Percentiles rank a stretch among this genome's conserved stretches.
Evolutionary conservation across 2,329 filamentous ascomycete species (phyloP).

Genomic region (Gnomoniopsis sp.): DNA sequence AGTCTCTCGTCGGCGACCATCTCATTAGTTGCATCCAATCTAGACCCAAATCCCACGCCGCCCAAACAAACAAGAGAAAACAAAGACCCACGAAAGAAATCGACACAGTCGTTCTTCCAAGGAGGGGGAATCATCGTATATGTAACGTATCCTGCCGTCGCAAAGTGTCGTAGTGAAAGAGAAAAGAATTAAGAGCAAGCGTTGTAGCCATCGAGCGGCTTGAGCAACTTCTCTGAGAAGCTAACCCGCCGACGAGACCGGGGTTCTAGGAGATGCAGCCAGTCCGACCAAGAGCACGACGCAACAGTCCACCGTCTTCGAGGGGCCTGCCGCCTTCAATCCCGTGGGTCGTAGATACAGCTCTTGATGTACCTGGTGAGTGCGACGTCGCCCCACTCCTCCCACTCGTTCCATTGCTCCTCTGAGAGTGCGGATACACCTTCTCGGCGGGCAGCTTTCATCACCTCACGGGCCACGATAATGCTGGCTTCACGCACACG

Average conservation of each 20-base stretch:
- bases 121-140: slow-evolving; percentile 13
- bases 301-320: slow-evolving; percentile 16
- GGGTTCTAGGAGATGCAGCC: background rate
- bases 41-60: background rate
- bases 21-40: background rate
- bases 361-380: slow-evolving; percentile 59
- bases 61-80: slow-evolving; percentile 1
- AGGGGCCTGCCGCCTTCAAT: slow-evolving; percentile 17
- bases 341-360: slow-evolving; percentile 55
- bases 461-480: slow-evolving; percentile 83
- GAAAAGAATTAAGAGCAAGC: background rate
- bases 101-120: slow-evolving; percentile 11
- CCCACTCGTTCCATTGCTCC: slow-evolving; percentile 68
- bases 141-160: background rate
- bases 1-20: slow-evolving; percentile 6
- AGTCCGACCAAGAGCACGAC: slow-evolving; percentile 16
- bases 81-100: background rate
- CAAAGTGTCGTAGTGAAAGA: background rate
- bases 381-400: slow-evolving; percentile 65
- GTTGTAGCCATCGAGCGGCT: background rate
- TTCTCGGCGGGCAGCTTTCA: slow-evolving; percentile 83
- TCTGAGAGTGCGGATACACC: slow-evolving; percentile 70
- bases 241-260: slow-evolving; percentile 8
- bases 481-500: slow-evolving; percentile 89
- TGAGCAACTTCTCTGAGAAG: slow-evolving; percentile 2